Base-by-base conservation (phyloP, 257 asterid species). In the Nemophila menziesii region DNA sequence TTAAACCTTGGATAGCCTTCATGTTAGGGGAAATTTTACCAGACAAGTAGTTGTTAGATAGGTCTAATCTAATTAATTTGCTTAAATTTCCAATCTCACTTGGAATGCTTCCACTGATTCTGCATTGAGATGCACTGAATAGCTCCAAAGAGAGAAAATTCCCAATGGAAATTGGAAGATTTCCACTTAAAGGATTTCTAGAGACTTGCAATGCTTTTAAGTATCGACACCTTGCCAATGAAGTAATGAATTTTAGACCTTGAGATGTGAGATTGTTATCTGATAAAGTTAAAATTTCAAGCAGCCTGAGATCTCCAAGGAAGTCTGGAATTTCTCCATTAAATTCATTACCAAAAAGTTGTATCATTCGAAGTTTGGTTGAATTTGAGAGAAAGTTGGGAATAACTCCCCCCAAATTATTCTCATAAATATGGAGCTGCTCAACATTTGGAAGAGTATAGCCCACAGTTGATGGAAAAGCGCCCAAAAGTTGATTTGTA, bases 241-340 rank as follows among this genome's bases (percentile, higher is more conserved):
- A n/a, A n/a, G n/a, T n/a, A n/a, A n/a, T n/a, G n/a, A n/a, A n/a
- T n/a, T n/a, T n/a, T n/a, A n/a, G n/a, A n/a, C n/a, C n/a, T n/a
- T n/a, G n/a, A n/a, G n/a, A n/a, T 15, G 44, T 68, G 33, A 72
- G 51, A 39, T 57, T 48, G 60, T 67, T 72, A 40, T 12, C 37
- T 3, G 36, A 43, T 44, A 72, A 44, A 47, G 52, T 49, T 16
- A 73, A 61, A 16, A 29, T 21, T 21, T 69, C 62, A 16, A 73
- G 46, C 26, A 52, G 27, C 34, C 33, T 49, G 20, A 73, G 45
- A 13, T 62, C 33, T n/a, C n/a, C n/a, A n/a, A n/a, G n/a, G n/a
- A n/a, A n/a, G n/a, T n/a, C n/a, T n/a, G n/a, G n/a, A n/a, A n/a
- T n/a, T n/a, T n/a, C n/a, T n/a, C n/a, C n/a, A n/a, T n/a, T n/a